Evolutionary conservation across 345 rosid species (phyloP), one percentile per base, ranked within the genome.

Genomic region (Pelargonium nanum): DNA sequence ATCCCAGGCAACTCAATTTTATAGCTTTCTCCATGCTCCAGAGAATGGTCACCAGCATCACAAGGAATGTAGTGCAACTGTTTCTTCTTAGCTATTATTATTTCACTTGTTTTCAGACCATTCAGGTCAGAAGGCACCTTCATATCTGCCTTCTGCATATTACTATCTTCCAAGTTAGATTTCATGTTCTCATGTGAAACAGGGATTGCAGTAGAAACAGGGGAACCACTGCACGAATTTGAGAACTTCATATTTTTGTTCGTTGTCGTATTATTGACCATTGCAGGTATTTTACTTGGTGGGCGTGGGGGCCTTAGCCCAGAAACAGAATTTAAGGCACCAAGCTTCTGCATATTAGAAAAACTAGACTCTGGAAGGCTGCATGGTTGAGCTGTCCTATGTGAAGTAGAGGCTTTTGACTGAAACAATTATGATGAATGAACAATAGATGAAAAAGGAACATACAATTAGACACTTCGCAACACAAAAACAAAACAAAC

Each of bases 321-420:
- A 63, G 45, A 58, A 51, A 55, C 22, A 68, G 78, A 61, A 60
- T 74, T 83, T 68, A 59, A 24, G 53, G 72, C 62, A 67, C 63
- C 45, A 64, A 55, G 57, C 57, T 63, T 75, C 63, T 34, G 64
- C 30, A 64, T 53, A 57, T 50, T 74, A 57, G 76, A 71, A 65
- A 66, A 56, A 51, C 66, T 70, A 62, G 85, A 72, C 32, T 63
- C 67, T 1, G 62, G 64, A 60, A 59, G 57, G 68, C 55, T 69
- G 61, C 60, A n/a, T 24, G 63, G 20, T 71, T 80, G 82, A 40
- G 65, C 69, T 83, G 45, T 70, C 79, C 60, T 64, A 26, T 61
- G 81, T 1, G 73, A 55, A 53, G 78, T 61, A 57, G 84, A 81
- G 76, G 72, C 56, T 68, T 77, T 82, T 63, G 88, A 72, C 96